Evolutionary conservation across 2,329 filamentous ascomycete species (phyloP), one percentile per base, ranked within the genome.

Genomic region (Dactylella cylindrospora): DNA sequence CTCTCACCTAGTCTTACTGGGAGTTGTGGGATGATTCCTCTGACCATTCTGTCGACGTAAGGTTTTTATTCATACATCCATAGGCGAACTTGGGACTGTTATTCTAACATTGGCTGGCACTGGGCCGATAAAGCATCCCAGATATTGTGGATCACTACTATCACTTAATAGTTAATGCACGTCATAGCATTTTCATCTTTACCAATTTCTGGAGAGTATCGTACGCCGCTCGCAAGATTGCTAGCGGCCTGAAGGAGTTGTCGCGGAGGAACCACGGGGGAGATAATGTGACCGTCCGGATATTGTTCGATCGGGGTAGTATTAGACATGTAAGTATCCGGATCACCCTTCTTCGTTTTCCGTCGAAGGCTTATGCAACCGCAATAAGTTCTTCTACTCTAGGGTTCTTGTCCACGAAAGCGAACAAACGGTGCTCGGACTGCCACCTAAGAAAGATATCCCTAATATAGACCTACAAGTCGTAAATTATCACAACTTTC

Each of bases 131-230:
- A 45, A 62, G 50, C 10, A 47, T 62, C 17, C 49, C 49, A 5
- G 57, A 54, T 12, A 62, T 62, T 3, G 50, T 47, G 6, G 57
- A 53, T 19, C 49, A 62, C 10, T 62, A 62, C 28, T 54, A 62
- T 20, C 31, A 38, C 2, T 25, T 62, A 13, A 62, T 62, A 10
- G 15, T 62, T 19, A n/a, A 44, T 10, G 57, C 57, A 1, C 43
- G 29, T 22, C 23, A n/a, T 5, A 49, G 54, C 23, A 45, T 62
- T 7, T n/a, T 62, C 9, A 53, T 62, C 39, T 53, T 49, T 20
- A 46, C 57, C 2, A 62, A 62, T 36, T 55, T 62, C 36, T 62
- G 57, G 57, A 62, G 50, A 22, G 5, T 15, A 8, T 62, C 57
- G 5, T 54, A 53, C 26, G 57, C 57, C 0, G 44, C 57, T 1